Conservation (phyloP, 345 rosid species). For the Linum usitatissimum region DNA sequence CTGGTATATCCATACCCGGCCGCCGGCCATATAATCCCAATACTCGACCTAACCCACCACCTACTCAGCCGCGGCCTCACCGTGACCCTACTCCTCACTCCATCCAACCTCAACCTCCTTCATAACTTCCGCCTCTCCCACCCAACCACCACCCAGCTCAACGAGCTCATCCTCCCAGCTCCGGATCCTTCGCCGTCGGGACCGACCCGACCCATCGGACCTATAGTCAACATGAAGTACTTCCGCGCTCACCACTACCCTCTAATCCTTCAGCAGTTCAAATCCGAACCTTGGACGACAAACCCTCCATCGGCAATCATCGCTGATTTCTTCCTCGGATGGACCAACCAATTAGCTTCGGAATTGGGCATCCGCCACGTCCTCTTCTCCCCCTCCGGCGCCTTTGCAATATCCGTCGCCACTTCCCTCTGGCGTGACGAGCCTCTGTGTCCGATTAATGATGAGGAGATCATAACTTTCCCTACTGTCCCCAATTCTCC, state of each 20-base stretch:
- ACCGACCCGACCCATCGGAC: constrained; percentile 3
- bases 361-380: constrained; percentile 30
- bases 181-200: constrained; percentile 25
- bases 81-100: constrained; percentile 38
- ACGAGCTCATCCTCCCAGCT: constrained; percentile 23
- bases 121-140: constrained; percentile 28
- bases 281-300: constrained; percentile 12
- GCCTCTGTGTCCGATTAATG: constrained; percentile 15
- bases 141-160: constrained; percentile 21
- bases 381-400: constrained; percentile 53
- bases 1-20: constrained; percentile 48
- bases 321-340: constrained; percentile 59
- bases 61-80: constrained; percentile 36
- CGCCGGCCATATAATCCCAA: constrained; percentile 58
- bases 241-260: constrained; percentile 32
- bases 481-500: constrained; percentile 35
- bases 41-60: constrained; percentile 50
- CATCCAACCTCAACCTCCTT: constrained; percentile 30
- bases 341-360: constrained; percentile 45
- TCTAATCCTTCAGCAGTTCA: constrained; percentile 34
- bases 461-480: constrained; percentile 19
- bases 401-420: constrained; percentile 22
- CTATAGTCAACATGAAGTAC: constrained; percentile 9
- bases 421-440: constrained; percentile 19
- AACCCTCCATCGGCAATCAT: constrained; percentile 47